These are phyloP conservation scores for Fusarium newnesense DNA, from an alignment of 2,329 filamentous ascomycete genomes.

Conservation along the genomic window DNA sequence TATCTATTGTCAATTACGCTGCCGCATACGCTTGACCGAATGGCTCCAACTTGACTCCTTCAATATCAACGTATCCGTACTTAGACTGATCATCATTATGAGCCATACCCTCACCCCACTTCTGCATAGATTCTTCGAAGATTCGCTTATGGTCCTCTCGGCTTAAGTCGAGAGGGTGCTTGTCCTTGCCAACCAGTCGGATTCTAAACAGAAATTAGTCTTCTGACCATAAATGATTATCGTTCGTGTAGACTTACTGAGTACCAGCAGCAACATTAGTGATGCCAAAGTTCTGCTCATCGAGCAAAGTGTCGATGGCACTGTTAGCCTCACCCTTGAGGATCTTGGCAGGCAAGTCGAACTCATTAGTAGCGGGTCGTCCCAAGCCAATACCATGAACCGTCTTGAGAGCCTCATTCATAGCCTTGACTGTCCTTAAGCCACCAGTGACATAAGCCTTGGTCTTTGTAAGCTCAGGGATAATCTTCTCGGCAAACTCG, in stretches of 20 bases:
- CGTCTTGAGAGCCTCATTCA: slow-evolving; percentile 66
- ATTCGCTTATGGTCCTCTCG: slow-evolving; percentile 45
- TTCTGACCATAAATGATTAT: rapidly evolving
- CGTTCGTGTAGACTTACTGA: slow-evolving; percentile 42
- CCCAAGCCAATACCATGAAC: slow-evolving; percentile 71
- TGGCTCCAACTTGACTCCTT: slow-evolving; percentile 46
- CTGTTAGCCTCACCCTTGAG: slow-evolving; percentile 50
- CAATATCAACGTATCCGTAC: slow-evolving; percentile 48
- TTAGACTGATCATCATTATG: slow-evolving; percentile 46
- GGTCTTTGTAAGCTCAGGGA: slow-evolving; percentile 58
- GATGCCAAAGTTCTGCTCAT: slow-evolving; percentile 61
- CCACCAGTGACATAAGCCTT: slow-evolving; percentile 70
- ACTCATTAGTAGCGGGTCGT: slow-evolving; percentile 43
- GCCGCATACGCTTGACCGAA: slow-evolving; percentile 45
- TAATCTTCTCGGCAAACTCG: slow-evolving; percentile 66
- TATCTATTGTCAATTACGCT: neutral
- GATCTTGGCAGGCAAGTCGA: slow-evolving; percentile 43
- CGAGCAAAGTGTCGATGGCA: slow-evolving; percentile 58
- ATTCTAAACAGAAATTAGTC: slow-evolving; percentile 34
- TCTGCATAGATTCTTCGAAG: slow-evolving; percentile 45
- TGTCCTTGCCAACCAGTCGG: slow-evolving; percentile 47
- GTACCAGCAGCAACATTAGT: slow-evolving; percentile 46
- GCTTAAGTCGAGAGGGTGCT: slow-evolving; percentile 70
- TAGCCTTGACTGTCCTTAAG: slow-evolving; percentile 63
- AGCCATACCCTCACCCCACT: slow-evolving; percentile 47